Evolutionary conservation across 148 eudicot species (phyloP), one percentile per base, ranked within the genome.

Genomic region (Rhododendron williamsianum): DNA sequence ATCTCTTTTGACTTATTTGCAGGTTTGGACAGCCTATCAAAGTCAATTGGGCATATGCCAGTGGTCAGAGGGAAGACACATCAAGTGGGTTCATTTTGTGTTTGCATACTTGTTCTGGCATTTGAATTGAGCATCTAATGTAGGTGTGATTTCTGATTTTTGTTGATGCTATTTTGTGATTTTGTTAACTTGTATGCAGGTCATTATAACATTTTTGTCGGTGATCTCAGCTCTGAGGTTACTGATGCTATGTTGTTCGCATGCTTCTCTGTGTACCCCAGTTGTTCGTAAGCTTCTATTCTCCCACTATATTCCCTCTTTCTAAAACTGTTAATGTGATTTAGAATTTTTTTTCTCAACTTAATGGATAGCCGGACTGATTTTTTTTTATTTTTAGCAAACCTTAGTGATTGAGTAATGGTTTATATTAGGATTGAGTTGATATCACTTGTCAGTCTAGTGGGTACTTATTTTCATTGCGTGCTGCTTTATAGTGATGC

Each of bases 21-120:
- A 97, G 99, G 90, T 97, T 97, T 93, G 99, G 99, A 76, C 98
- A 97, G 88, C 99, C 99, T 76, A 94, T 97, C 84, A 95, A 97
- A 91, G 99, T 97, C 82, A 97, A 97, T 86, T 97, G 98, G 98
- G 99, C 99, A 35, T 97, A 95, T 87, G 93, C 98, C 83, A 94
- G 96, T 90, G 93, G 98, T 58, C 98, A 94, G 91, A 93, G 99
- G 89, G 99, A 95, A 89, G 99, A 97, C 87, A 97, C 99, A 71
- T 89, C 99, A 88, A 90, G 99, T 97, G 79, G 87, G 98, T 87
- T 48, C 19, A 48, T 63, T 71, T 65, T 56, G 21, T 58, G 43
- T 71, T 83, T 80, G 74, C 81, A 46, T 63, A 15, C 86, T 54
- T 43, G 46, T 36, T 46, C 41, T 60, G 23, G 36, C 71, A 15